Evolutionary conservation across 495 filamentous ascomycete species (phyloP).

Genomic region (Umbilicaria muhlenbergii): DNA sequence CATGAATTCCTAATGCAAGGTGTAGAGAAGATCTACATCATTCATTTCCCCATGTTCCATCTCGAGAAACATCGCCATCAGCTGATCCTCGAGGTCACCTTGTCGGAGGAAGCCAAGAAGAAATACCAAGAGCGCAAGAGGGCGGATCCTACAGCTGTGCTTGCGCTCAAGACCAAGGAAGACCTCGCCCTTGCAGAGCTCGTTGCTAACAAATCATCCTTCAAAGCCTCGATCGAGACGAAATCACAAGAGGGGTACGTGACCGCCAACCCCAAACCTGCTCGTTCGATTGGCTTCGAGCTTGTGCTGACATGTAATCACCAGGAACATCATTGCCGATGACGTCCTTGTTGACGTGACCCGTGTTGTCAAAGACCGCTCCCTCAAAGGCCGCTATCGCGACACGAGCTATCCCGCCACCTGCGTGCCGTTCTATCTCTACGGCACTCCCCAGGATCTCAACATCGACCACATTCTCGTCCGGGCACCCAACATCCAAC

Average conservation of each 20-base stretch:
- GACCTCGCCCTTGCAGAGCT: slow-evolving; percentile 6
- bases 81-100: slow-evolving; percentile 16
- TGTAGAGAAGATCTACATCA: slow-evolving; percentile 17
- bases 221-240: slow-evolving; percentile 6
- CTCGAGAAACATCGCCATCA: slow-evolving; percentile 19
- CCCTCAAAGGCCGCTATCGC: slow-evolving; percentile 17
- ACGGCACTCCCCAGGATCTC: slow-evolving; percentile 17
- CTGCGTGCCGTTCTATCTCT: slow-evolving; percentile 30
- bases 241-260: background rate
- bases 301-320: background rate
- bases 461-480: slow-evolving; percentile 26
- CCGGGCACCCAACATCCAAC: slow-evolving; percentile 17
- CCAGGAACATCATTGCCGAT: background rate
- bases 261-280: background rate
- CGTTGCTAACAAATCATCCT: slow-evolving; percentile 4
- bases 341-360: background rate
- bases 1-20: slow-evolving; percentile 23
- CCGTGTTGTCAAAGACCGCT: slow-evolving; percentile 11
- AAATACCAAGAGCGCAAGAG: slow-evolving; percentile 14
- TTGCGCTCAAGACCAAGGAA: slow-evolving; percentile 11
- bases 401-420: slow-evolving; percentile 18
- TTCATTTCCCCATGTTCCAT: slow-evolving; percentile 21
- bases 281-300: background rate
- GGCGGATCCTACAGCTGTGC: slow-evolving; percentile 6
- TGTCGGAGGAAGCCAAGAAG: slow-evolving; percentile 8